Percentiles rank a stretch among this genome's conserved stretches.
Evolutionary conservation across 2,329 filamentous ascomycete genomes (phyloP).

Genomic region (Fusarium sp.): DNA sequence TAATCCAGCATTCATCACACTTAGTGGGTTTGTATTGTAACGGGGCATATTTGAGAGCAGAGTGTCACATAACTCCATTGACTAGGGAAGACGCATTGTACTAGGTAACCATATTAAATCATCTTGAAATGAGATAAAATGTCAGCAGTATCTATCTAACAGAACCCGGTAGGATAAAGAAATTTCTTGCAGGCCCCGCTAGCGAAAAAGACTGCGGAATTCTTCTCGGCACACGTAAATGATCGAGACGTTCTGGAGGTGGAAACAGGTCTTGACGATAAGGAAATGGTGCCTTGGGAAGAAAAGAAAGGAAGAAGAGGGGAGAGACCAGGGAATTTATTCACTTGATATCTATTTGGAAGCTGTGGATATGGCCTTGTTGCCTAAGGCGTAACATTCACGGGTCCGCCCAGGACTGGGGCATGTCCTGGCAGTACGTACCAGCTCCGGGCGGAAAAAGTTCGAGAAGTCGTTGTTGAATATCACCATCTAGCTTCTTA

Average conservation of each 20-base stretch:
- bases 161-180: constrained; percentile 75
- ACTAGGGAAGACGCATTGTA: neutral
- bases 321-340: constrained; percentile 35
- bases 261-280: constrained; percentile 88
- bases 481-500: constrained; percentile 37
- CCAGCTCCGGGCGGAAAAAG: constrained; percentile 43
- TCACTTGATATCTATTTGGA: constrained; percentile 8
- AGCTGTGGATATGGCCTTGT: neutral
- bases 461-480: constrained; percentile 43
- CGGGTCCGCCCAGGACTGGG: neutral
- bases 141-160: constrained; percentile 98
- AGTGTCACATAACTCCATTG: neutral
- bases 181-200: constrained; percentile 81
- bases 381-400: constrained; percentile 48
- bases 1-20: neutral
- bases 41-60: neutral
- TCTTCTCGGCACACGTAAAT: constrained; percentile 90
- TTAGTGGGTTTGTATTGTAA: neutral
- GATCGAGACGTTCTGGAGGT: constrained; percentile 84
- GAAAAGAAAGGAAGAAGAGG: constrained; percentile 48
- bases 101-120: neutral
- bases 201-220: constrained; percentile 94
- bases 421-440: constrained; percentile 41
- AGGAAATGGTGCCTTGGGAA: constrained; percentile 83
- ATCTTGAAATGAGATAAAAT: constrained; percentile 53